phyloP scores from a whole-genome alignment of 1,139 yeast genomes.

The Wickerhamiella pararugosa region DNA sequence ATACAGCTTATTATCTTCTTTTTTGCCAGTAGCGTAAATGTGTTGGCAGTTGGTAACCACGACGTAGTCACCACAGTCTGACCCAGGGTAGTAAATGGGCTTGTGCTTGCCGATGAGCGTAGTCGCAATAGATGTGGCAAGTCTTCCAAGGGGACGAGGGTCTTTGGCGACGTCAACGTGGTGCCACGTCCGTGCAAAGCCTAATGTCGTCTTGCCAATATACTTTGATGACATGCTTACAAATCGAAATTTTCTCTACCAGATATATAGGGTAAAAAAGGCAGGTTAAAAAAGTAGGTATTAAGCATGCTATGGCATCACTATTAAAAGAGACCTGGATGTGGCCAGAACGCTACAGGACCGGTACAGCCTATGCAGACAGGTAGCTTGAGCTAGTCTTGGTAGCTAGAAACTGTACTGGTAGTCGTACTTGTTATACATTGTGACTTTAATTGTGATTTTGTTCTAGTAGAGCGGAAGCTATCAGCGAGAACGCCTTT shows the following conservation, averaged over 20 bases:
- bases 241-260: constrained; percentile 22
- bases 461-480: too few relatives aligned
- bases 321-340: too few relatives aligned
- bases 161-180: constrained; percentile 85
- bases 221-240: constrained; percentile 31
- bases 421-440: too few relatives aligned
- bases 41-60: constrained; percentile 87
- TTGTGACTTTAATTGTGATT: too few relatives aligned
- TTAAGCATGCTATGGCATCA: too few relatives aligned
- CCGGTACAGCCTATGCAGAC: too few relatives aligned
- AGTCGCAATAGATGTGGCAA: constrained; percentile 77
- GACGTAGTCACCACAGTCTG: constrained; percentile 92
- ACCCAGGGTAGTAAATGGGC: constrained; percentile 59
- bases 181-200: constrained; percentile 87
- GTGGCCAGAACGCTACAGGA: too few relatives aligned
- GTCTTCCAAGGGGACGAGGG: constrained; percentile 72
- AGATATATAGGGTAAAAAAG: too few relatives aligned
- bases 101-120: constrained; percentile 92
- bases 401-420: too few relatives aligned
- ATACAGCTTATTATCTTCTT: constrained; percentile 69
- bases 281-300: too few relatives aligned
- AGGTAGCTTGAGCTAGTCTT: too few relatives aligned
- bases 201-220: constrained; percentile 39
- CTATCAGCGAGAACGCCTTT: too few relatives aligned
- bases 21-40: constrained; percentile 68